Evolutionary conservation across 2,329 filamentous ascomycete genomes (phyloP).

Genomic region (Xylaria arbuscula): DNA sequence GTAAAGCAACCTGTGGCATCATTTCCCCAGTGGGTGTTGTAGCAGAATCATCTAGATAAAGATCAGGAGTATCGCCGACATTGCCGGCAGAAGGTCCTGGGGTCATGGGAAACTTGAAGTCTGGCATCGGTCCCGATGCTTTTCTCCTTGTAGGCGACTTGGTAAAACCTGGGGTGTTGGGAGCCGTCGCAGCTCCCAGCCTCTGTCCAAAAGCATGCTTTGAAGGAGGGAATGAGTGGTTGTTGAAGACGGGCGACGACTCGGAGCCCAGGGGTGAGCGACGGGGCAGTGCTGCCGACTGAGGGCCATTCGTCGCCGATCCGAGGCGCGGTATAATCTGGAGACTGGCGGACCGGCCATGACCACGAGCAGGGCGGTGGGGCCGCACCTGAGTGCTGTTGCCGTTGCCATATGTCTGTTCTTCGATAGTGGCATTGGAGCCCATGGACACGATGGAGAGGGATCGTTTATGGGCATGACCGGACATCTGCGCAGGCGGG

Average conservation of each 20-base stretch:
- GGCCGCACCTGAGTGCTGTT: constrained; percentile 57
- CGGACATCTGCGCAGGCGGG: constrained; percentile 48
- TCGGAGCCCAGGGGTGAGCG: constrained; percentile 57
- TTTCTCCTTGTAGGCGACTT: constrained; percentile 55
- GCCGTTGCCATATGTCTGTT: constrained; percentile 58
- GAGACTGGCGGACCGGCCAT: constrained; percentile 83
- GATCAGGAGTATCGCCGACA: constrained; percentile 45
- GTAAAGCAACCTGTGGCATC: constrained; percentile 52
- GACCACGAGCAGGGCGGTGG: constrained; percentile 69
- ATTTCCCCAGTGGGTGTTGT: constrained; percentile 54
- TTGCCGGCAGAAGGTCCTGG: constrained; percentile 55
- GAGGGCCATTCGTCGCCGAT: constrained; percentile 59
- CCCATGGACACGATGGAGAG: constrained; percentile 86
- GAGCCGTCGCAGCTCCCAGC: constrained; percentile 57
- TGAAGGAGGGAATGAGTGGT: constrained; percentile 64
- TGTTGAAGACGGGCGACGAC: constrained; percentile 64
- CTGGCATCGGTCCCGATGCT: constrained; percentile 60
- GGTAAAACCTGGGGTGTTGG: constrained; percentile 57
- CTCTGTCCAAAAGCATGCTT: constrained; percentile 55
- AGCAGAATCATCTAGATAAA: constrained; percentile 53
- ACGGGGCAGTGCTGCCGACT: constrained; percentile 55
- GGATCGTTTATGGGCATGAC: constrained; percentile 77
- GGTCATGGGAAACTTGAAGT: constrained; percentile 67
- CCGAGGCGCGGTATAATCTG: constrained; percentile 72
- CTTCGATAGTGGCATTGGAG: constrained; percentile 61